Evolutionary conservation across 2,329 filamentous ascomycete genomes (phyloP).

Genomic region (Tolypocladium paradoxum): DNA sequence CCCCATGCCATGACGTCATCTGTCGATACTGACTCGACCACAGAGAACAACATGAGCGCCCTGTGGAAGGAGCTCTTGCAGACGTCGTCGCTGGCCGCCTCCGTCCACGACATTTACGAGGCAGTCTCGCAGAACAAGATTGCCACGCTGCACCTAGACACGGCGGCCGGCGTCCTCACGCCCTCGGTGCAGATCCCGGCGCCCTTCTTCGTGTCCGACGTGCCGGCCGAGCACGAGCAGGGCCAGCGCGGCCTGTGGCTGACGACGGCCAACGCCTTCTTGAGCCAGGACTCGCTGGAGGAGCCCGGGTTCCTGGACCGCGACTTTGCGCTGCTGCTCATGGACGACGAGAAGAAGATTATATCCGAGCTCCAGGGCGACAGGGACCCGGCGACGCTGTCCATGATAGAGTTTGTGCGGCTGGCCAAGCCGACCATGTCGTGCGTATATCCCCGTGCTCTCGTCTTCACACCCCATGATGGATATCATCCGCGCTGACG

Average conservation of each 20-base stretch:
- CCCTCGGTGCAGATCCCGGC: constrained; percentile 55
- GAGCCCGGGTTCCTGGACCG: constrained; percentile 65
- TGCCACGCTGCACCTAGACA: constrained; percentile 69
- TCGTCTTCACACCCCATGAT: no score
- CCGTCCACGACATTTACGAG: constrained; percentile 71
- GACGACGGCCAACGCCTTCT: constrained; percentile 72
- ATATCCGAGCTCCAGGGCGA: constrained; percentile 67
- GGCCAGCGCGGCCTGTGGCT: constrained; percentile 71
- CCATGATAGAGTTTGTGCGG: constrained; percentile 72
- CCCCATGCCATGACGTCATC: not conserved
- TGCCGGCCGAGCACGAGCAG: constrained; percentile 57
- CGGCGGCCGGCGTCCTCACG: constrained; percentile 43
- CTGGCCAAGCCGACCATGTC: constrained; percentile 60
- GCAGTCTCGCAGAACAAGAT: constrained; percentile 78
- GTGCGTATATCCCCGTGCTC: constrained; percentile 23
- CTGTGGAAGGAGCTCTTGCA: constrained; percentile 63
- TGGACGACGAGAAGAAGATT: constrained; percentile 69
- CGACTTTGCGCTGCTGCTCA: constrained; percentile 75
- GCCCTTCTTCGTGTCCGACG: constrained; percentile 59
- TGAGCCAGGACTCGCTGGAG: constrained; percentile 55
- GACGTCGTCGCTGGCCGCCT: constrained; percentile 68
- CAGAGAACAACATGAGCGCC: constrained; percentile 48
- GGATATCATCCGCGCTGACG: not conserved
- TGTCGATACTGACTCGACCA: not conserved
- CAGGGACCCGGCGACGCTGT: constrained; percentile 61